phyloP scores from a whole-genome alignment of 306 rosid species.

The Mimosa bimucronata region DNA sequence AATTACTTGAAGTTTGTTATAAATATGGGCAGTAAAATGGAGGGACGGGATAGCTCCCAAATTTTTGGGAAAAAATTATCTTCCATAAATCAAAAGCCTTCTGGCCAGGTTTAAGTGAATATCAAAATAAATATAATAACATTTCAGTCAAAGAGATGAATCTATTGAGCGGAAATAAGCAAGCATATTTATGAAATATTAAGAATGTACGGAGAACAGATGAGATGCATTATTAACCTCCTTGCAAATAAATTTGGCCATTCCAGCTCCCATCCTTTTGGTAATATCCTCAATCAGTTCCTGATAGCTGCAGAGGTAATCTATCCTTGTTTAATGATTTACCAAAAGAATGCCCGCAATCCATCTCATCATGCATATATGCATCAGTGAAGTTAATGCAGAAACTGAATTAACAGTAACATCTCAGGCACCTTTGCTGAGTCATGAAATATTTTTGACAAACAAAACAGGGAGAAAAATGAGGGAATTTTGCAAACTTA shows the following conservation, averaged over 20 bases:
- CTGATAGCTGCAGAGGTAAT: constrained; percentile 77
- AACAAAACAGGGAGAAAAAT: constrained; percentile 16
- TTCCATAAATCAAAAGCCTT: background rate
- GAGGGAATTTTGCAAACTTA: background rate
- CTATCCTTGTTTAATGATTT: constrained; percentile 24
- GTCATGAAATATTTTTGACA: constrained; percentile 23
- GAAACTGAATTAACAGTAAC: constrained; percentile 12
- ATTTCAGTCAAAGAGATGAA: constrained; percentile 30
- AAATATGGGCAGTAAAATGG: background rate
- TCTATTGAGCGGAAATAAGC: constrained; percentile 29
- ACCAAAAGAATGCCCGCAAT: constrained; percentile 30
- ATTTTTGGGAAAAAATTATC: background rate
- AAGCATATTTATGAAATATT: constrained; percentile 28
- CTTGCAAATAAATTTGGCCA: constrained; percentile 97
- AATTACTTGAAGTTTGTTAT: background rate
- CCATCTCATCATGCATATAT: background rate
- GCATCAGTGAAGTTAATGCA: constrained; percentile 28
- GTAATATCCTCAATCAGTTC: constrained; percentile 92
- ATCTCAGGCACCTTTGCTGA: constrained; percentile 21
- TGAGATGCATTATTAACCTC: constrained; percentile 59
- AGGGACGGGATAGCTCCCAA: background rate
- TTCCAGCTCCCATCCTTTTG: constrained; percentile 93
- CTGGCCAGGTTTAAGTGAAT: constrained; percentile 16
- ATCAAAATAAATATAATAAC: constrained; percentile 4
- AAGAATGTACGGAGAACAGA: constrained; percentile 19